Conservation (phyloP, 352 stramenopile genomes). For the Pythium aquatile region DNA sequence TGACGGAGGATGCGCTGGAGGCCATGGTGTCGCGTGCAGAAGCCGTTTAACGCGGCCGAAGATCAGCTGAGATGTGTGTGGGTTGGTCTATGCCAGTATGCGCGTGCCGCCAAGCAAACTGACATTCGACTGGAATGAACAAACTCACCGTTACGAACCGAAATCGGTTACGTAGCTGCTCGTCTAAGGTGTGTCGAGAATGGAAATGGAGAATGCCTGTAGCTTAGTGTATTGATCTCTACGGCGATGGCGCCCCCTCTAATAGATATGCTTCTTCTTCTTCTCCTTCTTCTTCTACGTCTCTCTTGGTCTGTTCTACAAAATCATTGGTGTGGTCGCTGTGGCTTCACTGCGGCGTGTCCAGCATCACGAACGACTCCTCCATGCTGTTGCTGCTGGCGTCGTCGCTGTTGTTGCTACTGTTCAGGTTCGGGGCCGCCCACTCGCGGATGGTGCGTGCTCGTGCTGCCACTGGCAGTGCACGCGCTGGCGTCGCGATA, state of each 20-base stretch:
- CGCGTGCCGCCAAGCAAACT: constrained; percentile 3
- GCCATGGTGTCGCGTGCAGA: neutral
- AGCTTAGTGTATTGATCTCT: neutral
- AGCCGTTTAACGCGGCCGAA: neutral
- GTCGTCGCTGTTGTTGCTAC: constrained; percentile 16
- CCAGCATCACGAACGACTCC: constrained; percentile 76
- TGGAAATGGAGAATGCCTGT: neutral
- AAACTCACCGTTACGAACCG: constrained; percentile 19
- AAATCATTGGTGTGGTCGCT: constrained; percentile 24
- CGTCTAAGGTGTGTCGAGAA: neutral
- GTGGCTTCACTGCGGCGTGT: constrained; percentile 21
- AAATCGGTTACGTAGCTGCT: constrained; percentile 4
- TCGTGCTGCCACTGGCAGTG: neutral
- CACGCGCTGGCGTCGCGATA: constrained; percentile 11
- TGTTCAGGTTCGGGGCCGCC: constrained; percentile 8
- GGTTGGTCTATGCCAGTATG: neutral
- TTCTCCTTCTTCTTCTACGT: neutral
- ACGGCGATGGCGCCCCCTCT: neutral
- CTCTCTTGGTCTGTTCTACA: constrained; percentile 15
- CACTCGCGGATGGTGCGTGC: constrained; percentile 19
- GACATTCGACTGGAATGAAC: neutral
- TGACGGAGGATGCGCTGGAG: constrained; percentile 15
- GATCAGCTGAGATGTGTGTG: neutral
- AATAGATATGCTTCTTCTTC: neutral
- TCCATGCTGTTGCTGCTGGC: constrained; percentile 33